These are phyloP conservation scores for Obba rivulosa DNA, from an alignment of 768 basidiomycete species.

Conservation along the genomic window DNA sequence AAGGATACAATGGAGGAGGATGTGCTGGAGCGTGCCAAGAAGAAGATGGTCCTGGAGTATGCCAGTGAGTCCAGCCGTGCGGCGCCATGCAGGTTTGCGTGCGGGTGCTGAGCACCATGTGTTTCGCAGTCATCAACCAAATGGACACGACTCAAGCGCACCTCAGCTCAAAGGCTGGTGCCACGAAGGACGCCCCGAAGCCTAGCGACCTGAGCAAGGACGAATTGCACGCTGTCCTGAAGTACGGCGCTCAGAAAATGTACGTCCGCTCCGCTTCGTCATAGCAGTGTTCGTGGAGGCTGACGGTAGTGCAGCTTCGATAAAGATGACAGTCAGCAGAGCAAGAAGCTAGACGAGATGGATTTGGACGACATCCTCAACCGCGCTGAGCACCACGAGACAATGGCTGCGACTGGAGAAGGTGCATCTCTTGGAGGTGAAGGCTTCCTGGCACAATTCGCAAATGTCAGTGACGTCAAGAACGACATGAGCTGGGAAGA, in stretches of 20 bases:
- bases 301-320: constrained; percentile 65
- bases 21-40: constrained; percentile 94
- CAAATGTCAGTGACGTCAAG: constrained; percentile 95
- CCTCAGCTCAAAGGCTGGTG: constrained; percentile 71
- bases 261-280: constrained; percentile 30
- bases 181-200: constrained; percentile 62
- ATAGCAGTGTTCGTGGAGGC: background rate
- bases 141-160: constrained; percentile 99
- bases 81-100: constrained; percentile 2
- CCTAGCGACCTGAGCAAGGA: constrained; percentile 90
- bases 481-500: constrained; percentile 99
- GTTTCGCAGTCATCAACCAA: constrained; percentile 86
- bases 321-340: constrained; percentile 90
- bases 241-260: constrained; percentile 99
- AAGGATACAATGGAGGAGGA: constrained; percentile 99
- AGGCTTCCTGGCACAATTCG: constrained; percentile 92
- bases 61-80: constrained; percentile 67
- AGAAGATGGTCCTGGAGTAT: constrained; percentile 99
- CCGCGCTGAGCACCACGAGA: constrained; percentile 96
- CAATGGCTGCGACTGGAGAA: constrained; percentile 73
- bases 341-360: constrained; percentile 96
- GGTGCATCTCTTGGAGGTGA: constrained; percentile 96
- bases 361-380: constrained; percentile 97
- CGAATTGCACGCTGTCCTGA: constrained; percentile 93
- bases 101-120: constrained; percentile 2